Evolutionary conservation across 176 grass and related monocot genomes (phyloP).

Genomic region (Poa annua): DNA sequence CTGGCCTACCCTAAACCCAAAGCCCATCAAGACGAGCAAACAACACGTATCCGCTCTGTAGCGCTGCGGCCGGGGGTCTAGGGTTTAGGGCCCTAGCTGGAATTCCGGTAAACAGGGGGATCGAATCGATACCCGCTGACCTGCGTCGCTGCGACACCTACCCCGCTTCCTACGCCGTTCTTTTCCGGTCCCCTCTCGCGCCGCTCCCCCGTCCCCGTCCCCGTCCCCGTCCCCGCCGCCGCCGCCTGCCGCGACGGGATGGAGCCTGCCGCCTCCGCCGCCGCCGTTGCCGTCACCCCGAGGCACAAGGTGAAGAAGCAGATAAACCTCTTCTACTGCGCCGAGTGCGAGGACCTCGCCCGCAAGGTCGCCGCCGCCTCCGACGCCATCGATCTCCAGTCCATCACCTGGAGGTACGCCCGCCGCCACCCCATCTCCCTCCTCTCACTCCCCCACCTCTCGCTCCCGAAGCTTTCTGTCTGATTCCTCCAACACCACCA

Average conservation of each 20-base stretch:
- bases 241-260: slow-evolving; percentile 27
- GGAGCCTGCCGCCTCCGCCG: slow-evolving; percentile 13
- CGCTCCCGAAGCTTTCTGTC: background rate
- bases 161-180: slow-evolving; percentile 24
- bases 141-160: slow-evolving; percentile 18
- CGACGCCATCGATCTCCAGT: slow-evolving; percentile 74
- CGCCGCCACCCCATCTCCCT: background rate
- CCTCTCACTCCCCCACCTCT: background rate
- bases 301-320: slow-evolving; percentile 70
- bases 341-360: slow-evolving; percentile 82
- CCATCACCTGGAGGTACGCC: slow-evolving; percentile 82
- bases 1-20: background rate
- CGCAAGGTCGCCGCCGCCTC: slow-evolving; percentile 60
- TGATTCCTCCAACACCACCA: background rate
- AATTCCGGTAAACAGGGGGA: background rate
- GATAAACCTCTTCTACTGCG: slow-evolving; percentile 87
- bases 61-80: slow-evolving; percentile 36
- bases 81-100: slow-evolving; percentile 26
- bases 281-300: background rate
- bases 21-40: background rate
- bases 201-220: slow-evolving; percentile 24
- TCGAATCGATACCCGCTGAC: slow-evolving; percentile 17
- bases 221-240: slow-evolving; percentile 13
- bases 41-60: background rate
- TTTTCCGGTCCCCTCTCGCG: background rate